Percentiles rank a stretch among this genome's conserved stretches.
Conservation (phyloP, 768 basidiomycete genomes). For the Tylopilus rubrobrunneus region DNA sequence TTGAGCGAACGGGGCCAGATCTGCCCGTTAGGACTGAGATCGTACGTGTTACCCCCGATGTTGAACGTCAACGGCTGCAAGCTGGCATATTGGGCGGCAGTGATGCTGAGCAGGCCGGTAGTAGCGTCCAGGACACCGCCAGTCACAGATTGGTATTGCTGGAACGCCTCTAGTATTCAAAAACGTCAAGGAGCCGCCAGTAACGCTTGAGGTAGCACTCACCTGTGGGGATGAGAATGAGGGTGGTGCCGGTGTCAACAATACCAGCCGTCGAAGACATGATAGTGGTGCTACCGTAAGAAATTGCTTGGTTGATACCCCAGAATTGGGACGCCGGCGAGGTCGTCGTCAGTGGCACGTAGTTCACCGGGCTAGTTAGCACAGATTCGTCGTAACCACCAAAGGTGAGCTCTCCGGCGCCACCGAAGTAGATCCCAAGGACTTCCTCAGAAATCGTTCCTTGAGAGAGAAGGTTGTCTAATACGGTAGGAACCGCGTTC, state of each 20-base stretch:
- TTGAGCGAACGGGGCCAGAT: constrained; percentile 36
- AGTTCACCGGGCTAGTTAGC: constrained; percentile 16
- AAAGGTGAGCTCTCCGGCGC: constrained; percentile 27
- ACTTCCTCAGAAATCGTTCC: constrained; percentile 24
- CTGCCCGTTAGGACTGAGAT: constrained; percentile 26
- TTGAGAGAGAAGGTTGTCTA: constrained; percentile 30
- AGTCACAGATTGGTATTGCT: neutral
- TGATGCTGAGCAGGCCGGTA: neutral
- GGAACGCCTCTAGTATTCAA: neutral
- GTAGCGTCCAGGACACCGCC: neutral
- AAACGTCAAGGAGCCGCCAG: neutral
- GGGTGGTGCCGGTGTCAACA: constrained; percentile 31
- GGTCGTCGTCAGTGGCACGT: constrained; percentile 23
- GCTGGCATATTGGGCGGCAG: neutral
- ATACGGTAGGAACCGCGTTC: constrained; percentile 29
- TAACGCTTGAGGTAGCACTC: neutral
- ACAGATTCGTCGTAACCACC: constrained; percentile 19
- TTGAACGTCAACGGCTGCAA: neutral
- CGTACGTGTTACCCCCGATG: neutral
- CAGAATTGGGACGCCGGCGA: constrained; percentile 27
- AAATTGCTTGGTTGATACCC: constrained; percentile 35
- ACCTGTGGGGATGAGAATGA: constrained; percentile 24
- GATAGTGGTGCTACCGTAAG: constrained; percentile 23
- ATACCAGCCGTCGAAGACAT: constrained; percentile 28
- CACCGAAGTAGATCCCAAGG: constrained; percentile 31